Evolutionary conservation across 257 asterid genomes (phyloP).

Genomic region (Solanum sparsipilum): DNA sequence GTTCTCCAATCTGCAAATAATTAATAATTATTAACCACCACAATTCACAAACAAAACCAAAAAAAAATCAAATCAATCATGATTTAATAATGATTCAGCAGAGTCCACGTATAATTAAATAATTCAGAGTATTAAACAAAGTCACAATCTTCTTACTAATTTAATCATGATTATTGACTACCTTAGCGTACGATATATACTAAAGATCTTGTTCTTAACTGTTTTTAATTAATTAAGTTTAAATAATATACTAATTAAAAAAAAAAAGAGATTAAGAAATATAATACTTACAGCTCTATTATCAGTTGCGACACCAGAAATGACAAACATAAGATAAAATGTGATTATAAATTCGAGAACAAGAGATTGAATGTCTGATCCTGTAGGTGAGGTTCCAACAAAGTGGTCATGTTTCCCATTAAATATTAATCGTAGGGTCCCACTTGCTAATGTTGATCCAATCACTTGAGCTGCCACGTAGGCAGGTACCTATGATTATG

Average conservation of each 20-base stretch:
- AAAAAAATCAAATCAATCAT: background rate
- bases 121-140: background rate
- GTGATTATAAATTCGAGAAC: slow-evolving; percentile 25
- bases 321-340: slow-evolving; percentile 29
- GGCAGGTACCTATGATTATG: slow-evolving; percentile 20
- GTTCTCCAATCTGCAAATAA: slow-evolving; percentile 43
- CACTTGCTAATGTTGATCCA: slow-evolving; percentile 31
- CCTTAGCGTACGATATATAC: background rate
- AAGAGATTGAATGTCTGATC: slow-evolving; percentile 20
- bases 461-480: slow-evolving; percentile 16
- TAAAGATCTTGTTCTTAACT: background rate
- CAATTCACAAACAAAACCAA: background rate
- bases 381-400: slow-evolving; percentile 19
- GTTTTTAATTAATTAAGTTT: background rate
- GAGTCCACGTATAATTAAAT: background rate
- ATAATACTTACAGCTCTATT: slow-evolving; percentile 20
- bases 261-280: background rate
- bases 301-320: slow-evolving; percentile 22
- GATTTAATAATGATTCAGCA: background rate
- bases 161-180: background rate
- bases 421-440: slow-evolving; percentile 14
- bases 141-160: background rate
- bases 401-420: slow-evolving; percentile 3
- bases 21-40: background rate
- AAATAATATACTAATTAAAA: background rate